Percentiles rank a stretch among this genome's conserved stretches.
Conservation (phyloP, 768 basidiomycete genomes). For the Leccinum ochraceum region DNA sequence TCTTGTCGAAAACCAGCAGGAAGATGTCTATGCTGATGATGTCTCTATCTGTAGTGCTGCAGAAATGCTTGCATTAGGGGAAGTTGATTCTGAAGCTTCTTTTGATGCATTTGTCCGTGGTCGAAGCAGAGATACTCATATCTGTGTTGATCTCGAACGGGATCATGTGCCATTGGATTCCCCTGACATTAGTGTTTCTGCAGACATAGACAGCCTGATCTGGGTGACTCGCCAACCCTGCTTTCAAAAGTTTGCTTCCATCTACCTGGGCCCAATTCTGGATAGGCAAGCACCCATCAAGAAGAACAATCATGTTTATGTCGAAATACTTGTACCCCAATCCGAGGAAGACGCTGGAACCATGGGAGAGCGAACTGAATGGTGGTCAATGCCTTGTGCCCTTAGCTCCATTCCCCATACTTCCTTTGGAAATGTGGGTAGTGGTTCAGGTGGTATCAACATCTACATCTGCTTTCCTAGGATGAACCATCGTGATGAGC, state of each 20-base stretch:
- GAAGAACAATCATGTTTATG: constrained; percentile 22
- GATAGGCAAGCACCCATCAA: constrained; percentile 9
- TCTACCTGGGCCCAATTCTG: constrained; percentile 3
- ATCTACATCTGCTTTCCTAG: constrained; percentile 14
- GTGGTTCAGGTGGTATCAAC: not conserved
- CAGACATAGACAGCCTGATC: constrained; percentile 22
- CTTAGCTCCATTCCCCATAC: constrained; percentile 6
- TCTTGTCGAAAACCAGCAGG: not conserved
- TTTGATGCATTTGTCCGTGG: constrained; percentile 10
- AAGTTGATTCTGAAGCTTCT: not conserved
- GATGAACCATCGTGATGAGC: constrained; percentile 14
- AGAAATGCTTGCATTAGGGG: constrained; percentile 2
- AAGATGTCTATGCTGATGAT: not conserved
- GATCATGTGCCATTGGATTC: not conserved
- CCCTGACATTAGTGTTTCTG: not conserved
- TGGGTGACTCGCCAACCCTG: constrained; percentile 10
- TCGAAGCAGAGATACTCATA: not conserved
- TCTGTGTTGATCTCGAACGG: constrained; percentile 8
- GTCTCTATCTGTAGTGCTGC: not conserved
- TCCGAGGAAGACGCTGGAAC: constrained; percentile 7
- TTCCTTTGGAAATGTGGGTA: not conserved
- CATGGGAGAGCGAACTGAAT: constrained; percentile 6
- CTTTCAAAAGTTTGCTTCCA: not conserved
- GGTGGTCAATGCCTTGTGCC: constrained; percentile 9
- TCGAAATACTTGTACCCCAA: constrained; percentile 15